A percentile compares a stretch with the other conserved stretches of the same genome.
Evolutionary conservation across 2,329 filamentous ascomycete genomes (phyloP).

Genomic region (Penicillium digitatum): DNA sequence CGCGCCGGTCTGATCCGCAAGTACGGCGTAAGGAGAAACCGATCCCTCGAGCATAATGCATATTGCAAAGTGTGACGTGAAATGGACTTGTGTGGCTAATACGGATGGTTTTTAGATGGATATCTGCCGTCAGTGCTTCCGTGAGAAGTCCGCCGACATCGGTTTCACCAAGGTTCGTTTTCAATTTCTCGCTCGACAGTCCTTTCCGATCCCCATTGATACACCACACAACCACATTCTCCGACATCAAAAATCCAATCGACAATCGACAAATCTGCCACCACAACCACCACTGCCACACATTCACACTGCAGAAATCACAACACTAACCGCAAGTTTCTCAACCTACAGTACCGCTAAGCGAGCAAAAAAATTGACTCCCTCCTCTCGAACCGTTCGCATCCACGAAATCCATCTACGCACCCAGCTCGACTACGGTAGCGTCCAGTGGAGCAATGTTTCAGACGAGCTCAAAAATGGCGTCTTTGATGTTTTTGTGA

Average conservation of each 20-base stretch:
- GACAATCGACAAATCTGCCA: background rate
- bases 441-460: conserved; percentile 21
- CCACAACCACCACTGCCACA: background rate
- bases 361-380: conserved; percentile 24
- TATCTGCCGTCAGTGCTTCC: conserved; percentile 67
- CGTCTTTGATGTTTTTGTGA: conserved; percentile 14
- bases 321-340: conserved; percentile 15
- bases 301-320: background rate
- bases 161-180: conserved; percentile 64
- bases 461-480: conserved; percentile 16
- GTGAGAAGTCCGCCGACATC: conserved; percentile 65
- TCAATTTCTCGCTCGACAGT: conserved; percentile 11
- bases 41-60: background rate
- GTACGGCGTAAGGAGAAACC: conserved; percentile 62
- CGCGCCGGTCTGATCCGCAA: conserved; percentile 99
- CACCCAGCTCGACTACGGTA: conserved; percentile 25
- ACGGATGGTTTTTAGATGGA: conserved; percentile 32
- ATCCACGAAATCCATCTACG: conserved; percentile 32
- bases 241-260: background rate
- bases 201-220: conserved; percentile 1
- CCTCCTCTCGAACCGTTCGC: conserved; percentile 29
- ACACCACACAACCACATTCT: background rate
- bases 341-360: conserved; percentile 34
- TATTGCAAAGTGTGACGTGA: background rate
- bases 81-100: conserved; percentile 21